Conservation (phyloP, 805 yeast species). For the Torulaspora indica region DNA sequence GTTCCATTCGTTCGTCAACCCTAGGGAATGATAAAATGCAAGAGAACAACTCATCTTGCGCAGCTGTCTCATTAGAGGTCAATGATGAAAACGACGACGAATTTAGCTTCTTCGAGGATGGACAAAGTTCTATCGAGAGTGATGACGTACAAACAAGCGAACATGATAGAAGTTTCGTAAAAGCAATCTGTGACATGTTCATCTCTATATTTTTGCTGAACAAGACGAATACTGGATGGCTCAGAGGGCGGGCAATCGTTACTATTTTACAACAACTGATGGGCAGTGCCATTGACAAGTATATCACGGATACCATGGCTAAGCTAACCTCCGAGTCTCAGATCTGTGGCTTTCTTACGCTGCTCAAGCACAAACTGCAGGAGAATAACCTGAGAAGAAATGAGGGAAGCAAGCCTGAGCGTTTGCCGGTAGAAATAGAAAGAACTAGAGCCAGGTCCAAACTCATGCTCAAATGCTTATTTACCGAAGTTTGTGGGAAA, state of each 20-base stretch:
- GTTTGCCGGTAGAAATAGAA: conserved; percentile 50
- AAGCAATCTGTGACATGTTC: conserved; percentile 75
- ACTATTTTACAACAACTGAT: conserved; percentile 77
- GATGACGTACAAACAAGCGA: neutral
- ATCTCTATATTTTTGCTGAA: conserved; percentile 64
- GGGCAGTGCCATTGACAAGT: conserved; percentile 82
- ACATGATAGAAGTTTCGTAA: conserved; percentile 51
- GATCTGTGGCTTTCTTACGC: conserved; percentile 40
- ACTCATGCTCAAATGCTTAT: conserved; percentile 49
- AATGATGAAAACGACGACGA: conserved; percentile 13
- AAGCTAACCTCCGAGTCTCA: conserved; percentile 36
- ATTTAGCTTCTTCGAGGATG: conserved; percentile 14
- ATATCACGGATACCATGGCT: conserved; percentile 41
- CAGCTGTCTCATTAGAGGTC: conserved; percentile 5
- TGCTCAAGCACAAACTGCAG: conserved; percentile 40
- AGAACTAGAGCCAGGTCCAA: conserved; percentile 56
- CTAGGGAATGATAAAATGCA: neutral
- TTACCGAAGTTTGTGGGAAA: conserved; percentile 62
- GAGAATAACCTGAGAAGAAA: conserved; percentile 52
- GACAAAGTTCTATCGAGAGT: neutral
- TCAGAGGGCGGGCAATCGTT: conserved; percentile 78
- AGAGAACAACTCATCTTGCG: conserved; percentile 4
- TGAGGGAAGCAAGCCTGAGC: conserved; percentile 22
- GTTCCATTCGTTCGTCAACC: conserved; percentile 2
- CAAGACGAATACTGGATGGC: conserved; percentile 59